These are phyloP conservation scores for Metschnikowia arizonensis DNA, from an alignment of 805 yeast species.

Conservation along the genomic window DNA sequence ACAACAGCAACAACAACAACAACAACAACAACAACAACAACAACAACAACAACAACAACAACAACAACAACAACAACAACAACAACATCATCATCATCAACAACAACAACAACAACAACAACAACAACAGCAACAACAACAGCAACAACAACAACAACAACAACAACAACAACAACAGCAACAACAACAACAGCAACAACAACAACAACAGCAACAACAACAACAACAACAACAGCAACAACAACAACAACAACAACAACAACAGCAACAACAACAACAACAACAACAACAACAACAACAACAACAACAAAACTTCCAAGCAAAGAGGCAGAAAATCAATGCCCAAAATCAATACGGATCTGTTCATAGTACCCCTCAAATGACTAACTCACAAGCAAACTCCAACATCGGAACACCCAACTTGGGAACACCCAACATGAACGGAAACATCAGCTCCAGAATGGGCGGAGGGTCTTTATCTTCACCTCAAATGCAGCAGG, in stretches of 20 bases:
- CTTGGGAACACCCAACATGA: slow-evolving; percentile 8
- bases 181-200: slow-evolving; percentile 14
- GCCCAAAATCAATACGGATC: slow-evolving; percentile 10
- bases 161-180: slow-evolving; percentile 10
- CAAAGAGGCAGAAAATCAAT: slow-evolving; percentile 16
- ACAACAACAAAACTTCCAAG: slow-evolving; percentile 10
- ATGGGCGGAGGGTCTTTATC: slow-evolving; percentile 13
- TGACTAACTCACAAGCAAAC: slow-evolving; percentile 11
- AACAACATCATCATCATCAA: slow-evolving; percentile 12
- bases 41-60: slow-evolving; percentile 12
- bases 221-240: slow-evolving; percentile 12
- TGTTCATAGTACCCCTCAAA: slow-evolving; percentile 12
- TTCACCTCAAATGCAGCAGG: slow-evolving; percentile 15
- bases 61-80: slow-evolving; percentile 13
- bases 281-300: slow-evolving; percentile 7
- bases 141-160: slow-evolving; percentile 6
- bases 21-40: slow-evolving; percentile 7
- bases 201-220: slow-evolving; percentile 7
- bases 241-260: slow-evolving; percentile 13
- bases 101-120: slow-evolving; percentile 7
- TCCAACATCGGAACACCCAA: slow-evolving; percentile 16
- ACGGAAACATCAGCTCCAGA: slow-evolving; percentile 7
- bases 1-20: slow-evolving; percentile 14
- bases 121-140: slow-evolving; percentile 14
- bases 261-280: slow-evolving; percentile 13